These are phyloP conservation scores for Pseudogymnoascus sp. DNA, from an alignment of 2,329 filamentous ascomycete species.

Conservation along the genomic window DNA sequence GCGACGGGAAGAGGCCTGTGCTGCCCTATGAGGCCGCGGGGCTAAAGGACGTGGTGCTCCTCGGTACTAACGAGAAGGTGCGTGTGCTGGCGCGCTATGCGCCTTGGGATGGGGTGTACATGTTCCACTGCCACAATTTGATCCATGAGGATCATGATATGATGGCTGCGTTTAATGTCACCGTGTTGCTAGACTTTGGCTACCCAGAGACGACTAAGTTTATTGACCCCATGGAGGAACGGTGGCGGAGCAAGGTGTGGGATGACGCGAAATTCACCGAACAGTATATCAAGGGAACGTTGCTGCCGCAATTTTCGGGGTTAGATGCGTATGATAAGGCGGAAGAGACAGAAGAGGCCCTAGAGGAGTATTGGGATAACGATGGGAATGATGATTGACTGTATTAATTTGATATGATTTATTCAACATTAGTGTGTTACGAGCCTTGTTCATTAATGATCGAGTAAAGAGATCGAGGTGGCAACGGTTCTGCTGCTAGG, in stretches of 20 bases:
- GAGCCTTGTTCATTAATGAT: not conserved
- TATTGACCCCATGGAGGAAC: conserved; percentile 18
- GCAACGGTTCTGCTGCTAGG: too few relatives aligned
- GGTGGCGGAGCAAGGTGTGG: conserved; percentile 4
- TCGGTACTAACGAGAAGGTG: conserved; percentile 40
- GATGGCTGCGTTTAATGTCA: conserved; percentile 28
- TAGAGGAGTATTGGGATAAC: not conserved
- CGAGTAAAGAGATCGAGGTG: too few relatives aligned
- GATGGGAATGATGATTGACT: too few relatives aligned
- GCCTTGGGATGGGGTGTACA: conserved; percentile 47
- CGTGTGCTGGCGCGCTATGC: conserved; percentile 44
- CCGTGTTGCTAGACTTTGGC: conserved; percentile 16
- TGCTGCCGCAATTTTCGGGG: not conserved
- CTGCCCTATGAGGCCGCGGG: conserved; percentile 47
- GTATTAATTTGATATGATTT: too few relatives aligned
- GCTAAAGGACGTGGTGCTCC: conserved; percentile 52
- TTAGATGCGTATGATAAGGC: not conserved
- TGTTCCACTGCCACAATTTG: conserved; percentile 36
- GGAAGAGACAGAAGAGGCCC: not conserved
- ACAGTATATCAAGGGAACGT: too few relatives aligned
- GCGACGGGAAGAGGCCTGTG: conserved; percentile 38
- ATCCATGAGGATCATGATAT: conserved; percentile 30
- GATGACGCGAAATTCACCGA: not conserved
- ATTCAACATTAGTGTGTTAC: too few relatives aligned
- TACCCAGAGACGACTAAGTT: conserved; percentile 18